Evolutionary conservation across 2,329 filamentous ascomycete species (phyloP).

Genomic region (Penicillium sp.): DNA sequence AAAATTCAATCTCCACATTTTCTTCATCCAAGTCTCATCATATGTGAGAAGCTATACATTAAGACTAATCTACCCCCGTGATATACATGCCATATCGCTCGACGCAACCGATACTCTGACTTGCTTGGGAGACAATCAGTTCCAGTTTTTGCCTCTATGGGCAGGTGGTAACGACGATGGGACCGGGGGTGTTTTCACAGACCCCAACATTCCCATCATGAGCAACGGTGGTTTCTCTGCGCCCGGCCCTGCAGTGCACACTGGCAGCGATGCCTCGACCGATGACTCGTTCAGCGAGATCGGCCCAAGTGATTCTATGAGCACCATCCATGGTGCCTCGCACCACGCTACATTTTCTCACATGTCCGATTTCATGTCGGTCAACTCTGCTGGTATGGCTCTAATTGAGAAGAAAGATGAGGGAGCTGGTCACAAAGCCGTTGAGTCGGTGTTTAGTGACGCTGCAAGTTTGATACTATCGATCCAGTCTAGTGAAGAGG

Average conservation of each 20-base stretch:
- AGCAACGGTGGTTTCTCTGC: conserved; percentile 36
- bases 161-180: conserved; percentile 56
- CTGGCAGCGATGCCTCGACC: conserved; percentile 24
- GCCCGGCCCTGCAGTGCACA: conserved; percentile 34
- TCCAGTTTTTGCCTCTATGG: conserved; percentile 62
- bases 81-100: conserved; percentile 10
- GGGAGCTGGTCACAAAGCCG: not conserved
- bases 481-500: conserved; percentile 9
- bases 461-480: not conserved
- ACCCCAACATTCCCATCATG: conserved; percentile 32
- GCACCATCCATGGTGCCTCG: conserved; percentile 36
- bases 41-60: conserved; percentile 17
- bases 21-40: conserved; percentile 17
- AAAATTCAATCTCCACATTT: conserved; percentile 14
- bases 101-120: conserved; percentile 44
- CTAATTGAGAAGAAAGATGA: not conserved
- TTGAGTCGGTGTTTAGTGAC: not conserved
- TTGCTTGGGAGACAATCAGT: conserved; percentile 54
- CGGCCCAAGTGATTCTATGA: conserved; percentile 24
- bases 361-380: conserved; percentile 24
- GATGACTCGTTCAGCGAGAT: conserved; percentile 26
- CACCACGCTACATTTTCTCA: conserved; percentile 34
- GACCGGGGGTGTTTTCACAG: conserved; percentile 47
- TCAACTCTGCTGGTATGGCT: conserved; percentile 14
- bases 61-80: conserved; percentile 15